Evolutionary conservation across 1,284 basidiomycete species (phyloP), one percentile per base, ranked within the genome.

Genomic region (Tetrapyrgos nigripes): DNA sequence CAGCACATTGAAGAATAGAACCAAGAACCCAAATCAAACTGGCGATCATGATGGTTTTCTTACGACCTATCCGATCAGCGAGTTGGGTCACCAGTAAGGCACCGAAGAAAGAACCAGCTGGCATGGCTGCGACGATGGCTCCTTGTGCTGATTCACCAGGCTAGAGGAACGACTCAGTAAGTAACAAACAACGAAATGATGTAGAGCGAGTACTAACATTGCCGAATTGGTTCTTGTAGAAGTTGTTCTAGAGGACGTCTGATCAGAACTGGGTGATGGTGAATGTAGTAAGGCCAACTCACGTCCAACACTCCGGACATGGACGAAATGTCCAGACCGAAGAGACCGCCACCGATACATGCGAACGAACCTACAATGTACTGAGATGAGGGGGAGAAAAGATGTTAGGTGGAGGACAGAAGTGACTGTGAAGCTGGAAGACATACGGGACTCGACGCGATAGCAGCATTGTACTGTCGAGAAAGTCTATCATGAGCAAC

Each of bases 261-360:
- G 27, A 46, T 55, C 37, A 43, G 28, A 52, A 54, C 28, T 31
- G 43, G 10, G 29, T 51, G 11, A 14, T 21, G 26, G 13, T 26
- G 19, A 29, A 19, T 31, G 11, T n/a, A 11, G 17, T 5, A 29
- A 49, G 8, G 24, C 19, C 11, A 21, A 71, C 84, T 61, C 65
- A 88, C 88, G 63, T 76, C 87, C 66, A 91, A 74, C 50, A 91
- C 88, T n/a, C 86, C 89, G 61, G 88, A 89, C 90, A 92, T 91
- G 70, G 88, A 87, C 62, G 85, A 90, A 68, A 92, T 92, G 79
- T 92, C 90, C 76, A 91, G 70, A 67, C 90, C 89, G 70, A 91
- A 91, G 46, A 92, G 81, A 54, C 87, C 87, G 64, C 90, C 90
- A 53, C 90, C 89, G 63, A 92, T 92, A 70, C 89, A 91, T 73